Evolutionary conservation across 495 filamentous ascomycete genomes (phyloP).

Genomic region (Aspergillus homomorphus): DNA sequence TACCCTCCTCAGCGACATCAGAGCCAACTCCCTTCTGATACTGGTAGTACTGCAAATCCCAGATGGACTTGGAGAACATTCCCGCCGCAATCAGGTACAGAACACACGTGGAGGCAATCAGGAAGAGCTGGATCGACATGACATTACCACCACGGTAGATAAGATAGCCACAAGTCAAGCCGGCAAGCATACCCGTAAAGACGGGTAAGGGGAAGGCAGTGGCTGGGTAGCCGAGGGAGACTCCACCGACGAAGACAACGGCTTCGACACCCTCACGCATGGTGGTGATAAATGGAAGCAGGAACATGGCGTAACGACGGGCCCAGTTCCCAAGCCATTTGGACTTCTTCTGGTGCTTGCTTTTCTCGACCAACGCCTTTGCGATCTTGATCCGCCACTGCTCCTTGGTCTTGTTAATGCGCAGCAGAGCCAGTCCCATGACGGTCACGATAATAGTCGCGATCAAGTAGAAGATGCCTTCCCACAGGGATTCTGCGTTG

Average conservation of each 20-base stretch:
- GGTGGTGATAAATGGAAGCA: conserved; percentile 79
- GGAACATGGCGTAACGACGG: conserved; percentile 67
- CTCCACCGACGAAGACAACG: conserved; percentile 77
- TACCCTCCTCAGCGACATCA: conserved; percentile 70
- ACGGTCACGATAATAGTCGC: conserved; percentile 74
- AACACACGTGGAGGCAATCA: conserved; percentile 77
- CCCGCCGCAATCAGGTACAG: conserved; percentile 85
- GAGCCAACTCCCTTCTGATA: conserved; percentile 69
- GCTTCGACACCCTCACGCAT: conserved; percentile 79
- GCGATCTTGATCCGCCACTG: conserved; percentile 83
- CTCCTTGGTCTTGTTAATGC: conserved; percentile 80
- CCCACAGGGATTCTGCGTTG: conserved; percentile 69
- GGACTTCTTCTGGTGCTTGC: conserved; percentile 34
- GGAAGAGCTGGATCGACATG: conserved; percentile 70
- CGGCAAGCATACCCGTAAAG: conserved; percentile 62
- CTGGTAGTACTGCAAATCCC: conserved; percentile 62
- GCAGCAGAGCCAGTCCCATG: conserved; percentile 72
- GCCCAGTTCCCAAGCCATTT: conserved; percentile 23
- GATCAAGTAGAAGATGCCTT: conserved; percentile 69
- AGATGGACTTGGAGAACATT: conserved; percentile 72
- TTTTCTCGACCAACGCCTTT: conserved; percentile 50
- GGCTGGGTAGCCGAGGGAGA: conserved; percentile 71
- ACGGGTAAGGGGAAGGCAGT: conserved; percentile 72
- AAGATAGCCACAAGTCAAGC: conserved; percentile 60
- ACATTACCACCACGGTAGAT: conserved; percentile 69